Base-by-base conservation (phyloP, 352 stramenopile species). In the Pilasporangium apinafurcum region DNA sequence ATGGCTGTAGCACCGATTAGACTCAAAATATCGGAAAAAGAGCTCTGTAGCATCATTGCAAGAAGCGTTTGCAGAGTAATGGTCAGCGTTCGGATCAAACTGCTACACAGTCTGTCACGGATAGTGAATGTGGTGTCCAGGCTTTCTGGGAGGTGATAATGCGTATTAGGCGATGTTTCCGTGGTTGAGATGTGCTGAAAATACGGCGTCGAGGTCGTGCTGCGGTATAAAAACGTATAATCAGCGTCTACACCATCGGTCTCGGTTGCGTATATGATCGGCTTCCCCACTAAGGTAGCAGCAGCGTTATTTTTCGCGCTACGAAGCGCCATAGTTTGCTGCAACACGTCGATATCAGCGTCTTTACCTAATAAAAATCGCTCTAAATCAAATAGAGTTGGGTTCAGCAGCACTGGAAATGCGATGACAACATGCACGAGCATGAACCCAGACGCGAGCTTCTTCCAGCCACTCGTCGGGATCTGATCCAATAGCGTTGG, bases 351-450 rank as follows among this genome's bases (percentile, higher is more conserved):
- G 9, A 79, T 59, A 41, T 84, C 73, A 8, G 52, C 44, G 42
- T 85, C 72, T 39, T 83, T 88, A 6, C 65, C 70, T 9, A 86
- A 60, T 0, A 85, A 37, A 24, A 56, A 76, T 8, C 72, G 72
- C 53, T 87, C 75, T 20, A 84, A 44, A 30, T 83, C 75, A 41
- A 77, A 86, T 16, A 88, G 39, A 9, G 65, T 89, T 6, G 76
- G 70, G 22, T 70, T 77, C 1, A 86, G 48, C 32, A 86, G 52
- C 26, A 89, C 56, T 0, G 76, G 68, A 44, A 84, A 88, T 12
- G 71, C 71, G 37, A 85, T 65, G 8, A 61, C 48, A n/a, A 88
- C 56, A 46, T 88, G 76, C 25, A 68, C 27, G 3, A 88, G 45
- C 70, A 88, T 86, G 32, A 72, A 35, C 0, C 31, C 49, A 0